Evolutionary conservation across 2,329 filamentous ascomycete genomes (phyloP).

Genomic region (Aspergillus hiratsukae): DNA sequence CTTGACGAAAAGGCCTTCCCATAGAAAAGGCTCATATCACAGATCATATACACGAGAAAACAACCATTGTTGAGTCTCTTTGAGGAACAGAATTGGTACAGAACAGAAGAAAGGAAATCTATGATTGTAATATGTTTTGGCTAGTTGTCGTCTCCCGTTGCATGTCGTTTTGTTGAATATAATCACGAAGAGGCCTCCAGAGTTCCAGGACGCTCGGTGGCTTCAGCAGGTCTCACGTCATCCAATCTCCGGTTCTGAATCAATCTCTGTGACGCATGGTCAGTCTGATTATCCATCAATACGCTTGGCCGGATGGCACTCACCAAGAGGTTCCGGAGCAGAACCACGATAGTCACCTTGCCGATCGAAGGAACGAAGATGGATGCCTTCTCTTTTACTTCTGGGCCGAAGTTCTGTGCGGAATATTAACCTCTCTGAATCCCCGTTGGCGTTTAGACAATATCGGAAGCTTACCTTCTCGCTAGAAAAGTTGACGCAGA

Average conservation of each 20-base stretch:
- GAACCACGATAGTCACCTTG: slow-evolving; percentile 91
- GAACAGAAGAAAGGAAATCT: slow-evolving; percentile 6
- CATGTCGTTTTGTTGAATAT: slow-evolving; percentile 1
- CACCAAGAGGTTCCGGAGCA: slow-evolving; percentile 84
- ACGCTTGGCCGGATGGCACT: slow-evolving; percentile 33
- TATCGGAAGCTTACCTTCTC: slow-evolving; percentile 56
- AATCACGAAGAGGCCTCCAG: slow-evolving; percentile 30
- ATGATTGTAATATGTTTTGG: slow-evolving; percentile 5
- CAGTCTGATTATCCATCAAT: slow-evolving; percentile 7
- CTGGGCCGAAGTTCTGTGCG: slow-evolving; percentile 72
- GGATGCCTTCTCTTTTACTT: slow-evolving; percentile 90
- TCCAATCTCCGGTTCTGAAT: slow-evolving; percentile 41
- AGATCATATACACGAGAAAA: background rate
- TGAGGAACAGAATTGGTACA: background rate
- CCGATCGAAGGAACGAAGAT: slow-evolving; percentile 97
- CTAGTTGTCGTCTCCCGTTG: slow-evolving; percentile 9
- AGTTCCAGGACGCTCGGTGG: slow-evolving; percentile 39
- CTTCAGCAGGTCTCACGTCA: slow-evolving; percentile 37
- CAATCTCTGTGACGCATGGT: slow-evolving; percentile 29
- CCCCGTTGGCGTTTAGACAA: background rate
- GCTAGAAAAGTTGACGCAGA: slow-evolving; percentile 98
- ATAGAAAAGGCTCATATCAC: background rate
- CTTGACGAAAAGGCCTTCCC: background rate
- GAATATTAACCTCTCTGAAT: background rate
- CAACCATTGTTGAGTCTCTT: background rate